A percentile compares a stretch with the other conserved stretches of the same genome.
These are phyloP conservation scores for Colletotrichum tabaci DNA, from an alignment of 2,329 filamentous ascomycete genomes.

Conservation along the genomic window DNA sequence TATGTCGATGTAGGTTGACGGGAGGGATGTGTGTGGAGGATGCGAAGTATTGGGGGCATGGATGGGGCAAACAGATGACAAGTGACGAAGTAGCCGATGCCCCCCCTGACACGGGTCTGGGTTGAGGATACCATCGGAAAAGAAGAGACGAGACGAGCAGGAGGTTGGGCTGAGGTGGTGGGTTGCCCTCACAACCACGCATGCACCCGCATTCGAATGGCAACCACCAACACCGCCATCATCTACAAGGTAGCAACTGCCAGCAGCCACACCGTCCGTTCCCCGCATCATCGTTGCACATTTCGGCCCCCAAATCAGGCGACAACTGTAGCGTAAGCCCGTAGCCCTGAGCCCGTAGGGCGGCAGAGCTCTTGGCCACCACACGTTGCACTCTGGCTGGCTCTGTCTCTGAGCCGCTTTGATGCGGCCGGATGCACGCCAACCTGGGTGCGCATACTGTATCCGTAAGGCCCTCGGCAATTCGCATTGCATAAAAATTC, in stretches of 20 bases:
- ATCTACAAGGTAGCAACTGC: too few relatives aligned
- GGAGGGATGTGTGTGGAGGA: constrained; percentile 7
- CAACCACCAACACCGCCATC: not conserved
- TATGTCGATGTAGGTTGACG: constrained; percentile 1
- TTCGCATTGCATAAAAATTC: not conserved
- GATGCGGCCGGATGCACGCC: constrained; percentile 1
- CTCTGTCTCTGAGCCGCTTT: not conserved
- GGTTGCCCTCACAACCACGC: constrained; percentile 3
- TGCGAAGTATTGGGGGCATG: constrained; percentile 1
- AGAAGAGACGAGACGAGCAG: not conserved
- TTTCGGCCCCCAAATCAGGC: not conserved
- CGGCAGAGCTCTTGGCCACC: not conserved
- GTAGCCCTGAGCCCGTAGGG: not conserved
- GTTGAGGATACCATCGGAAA: not conserved
- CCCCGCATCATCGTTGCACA: not conserved
- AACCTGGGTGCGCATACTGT: not conserved
- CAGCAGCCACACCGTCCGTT: not conserved
- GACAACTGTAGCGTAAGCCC: not conserved
- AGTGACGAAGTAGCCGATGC: not conserved
- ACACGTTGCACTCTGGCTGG: not conserved
- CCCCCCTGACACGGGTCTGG: not conserved
- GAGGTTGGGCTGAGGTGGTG: constrained; percentile 2
- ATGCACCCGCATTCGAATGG: not conserved
- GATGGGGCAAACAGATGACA: not conserved
- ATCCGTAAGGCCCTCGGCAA: not conserved